These are phyloP conservation scores for Xylariaceae sp. DNA, from an alignment of 2,329 filamentous ascomycete genomes.

Conservation along the genomic window DNA sequence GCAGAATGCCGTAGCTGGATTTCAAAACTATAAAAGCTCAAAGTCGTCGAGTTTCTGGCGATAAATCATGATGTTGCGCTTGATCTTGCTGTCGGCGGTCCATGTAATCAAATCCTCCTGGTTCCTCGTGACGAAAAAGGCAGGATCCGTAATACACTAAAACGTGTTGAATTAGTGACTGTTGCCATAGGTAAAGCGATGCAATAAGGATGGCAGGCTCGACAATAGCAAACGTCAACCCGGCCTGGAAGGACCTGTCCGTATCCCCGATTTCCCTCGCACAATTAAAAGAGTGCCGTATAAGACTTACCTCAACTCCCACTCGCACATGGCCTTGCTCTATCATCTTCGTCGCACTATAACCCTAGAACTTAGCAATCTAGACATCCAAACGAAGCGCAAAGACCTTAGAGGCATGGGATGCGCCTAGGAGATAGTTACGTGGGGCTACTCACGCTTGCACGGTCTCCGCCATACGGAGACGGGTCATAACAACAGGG, in stretches of 20 bases:
- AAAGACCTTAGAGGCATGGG: not conserved
- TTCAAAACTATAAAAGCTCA: slow-evolving; percentile 62
- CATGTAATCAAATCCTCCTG: slow-evolving; percentile 97
- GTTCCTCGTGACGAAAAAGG: slow-evolving; percentile 79
- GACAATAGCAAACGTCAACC: not conserved
- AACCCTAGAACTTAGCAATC: not conserved
- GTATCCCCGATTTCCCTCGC: not conserved
- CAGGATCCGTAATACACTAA: slow-evolving; percentile 68
- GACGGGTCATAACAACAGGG: slow-evolving; percentile 84
- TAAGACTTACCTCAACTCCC: slow-evolving; percentile 66
- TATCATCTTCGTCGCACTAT: slow-evolving; percentile 69
- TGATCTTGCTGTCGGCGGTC: slow-evolving; percentile 95
- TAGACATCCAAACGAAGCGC: not conserved
- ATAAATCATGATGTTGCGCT: slow-evolving; percentile 92
- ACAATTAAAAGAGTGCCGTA: not conserved
- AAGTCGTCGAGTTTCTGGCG: slow-evolving; percentile 94
- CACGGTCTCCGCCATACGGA: slow-evolving; percentile 85
- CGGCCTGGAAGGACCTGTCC: not conserved
- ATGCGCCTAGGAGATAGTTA: not conserved
- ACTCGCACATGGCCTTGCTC: slow-evolving; percentile 93
- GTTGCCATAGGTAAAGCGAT: not conserved
- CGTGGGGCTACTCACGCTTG: slow-evolving; percentile 46
- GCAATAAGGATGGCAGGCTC: not conserved
- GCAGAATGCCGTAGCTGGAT: not conserved
- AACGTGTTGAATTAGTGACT: not conserved